Percentiles rank a stretch among this genome's conserved stretches.
Evolutionary conservation across 2,329 filamentous ascomycete species (phyloP).

Genomic region (Beauveria caledonica): DNA sequence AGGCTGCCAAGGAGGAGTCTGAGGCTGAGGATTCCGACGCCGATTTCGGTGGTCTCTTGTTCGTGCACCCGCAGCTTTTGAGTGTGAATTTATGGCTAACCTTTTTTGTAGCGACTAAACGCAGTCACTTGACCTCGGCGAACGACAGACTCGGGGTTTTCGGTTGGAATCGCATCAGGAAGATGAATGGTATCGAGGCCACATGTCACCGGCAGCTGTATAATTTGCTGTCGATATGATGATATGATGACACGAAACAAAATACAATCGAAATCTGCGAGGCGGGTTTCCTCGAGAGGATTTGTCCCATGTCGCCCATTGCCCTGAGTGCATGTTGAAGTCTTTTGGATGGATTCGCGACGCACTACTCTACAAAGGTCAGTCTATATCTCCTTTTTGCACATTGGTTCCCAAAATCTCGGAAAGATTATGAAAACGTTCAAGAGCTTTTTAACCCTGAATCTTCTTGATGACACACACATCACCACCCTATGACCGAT

Average conservation of each 20-base stretch:
- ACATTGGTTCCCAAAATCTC: conserved; percentile 18
- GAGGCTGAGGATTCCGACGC: conserved; percentile 53
- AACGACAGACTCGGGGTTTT: conserved; percentile 33
- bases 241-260: conserved; percentile 23
- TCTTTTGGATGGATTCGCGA: background rate
- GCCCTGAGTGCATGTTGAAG: conserved; percentile 11
- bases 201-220: conserved; percentile 42
- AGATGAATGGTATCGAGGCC: conserved; percentile 32
- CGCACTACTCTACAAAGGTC: conserved; percentile 31
- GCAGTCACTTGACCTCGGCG: conserved; percentile 27
- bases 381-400: conserved; percentile 24
- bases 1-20: conserved; percentile 60
- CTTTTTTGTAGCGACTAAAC: conserved; percentile 42
- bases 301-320: background rate
- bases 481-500: conserved; percentile 50
- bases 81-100: conserved; percentile 28
- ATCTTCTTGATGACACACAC: conserved; percentile 48
- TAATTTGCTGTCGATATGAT: conserved; percentile 20
- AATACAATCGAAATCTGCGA: conserved; percentile 18
- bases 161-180: conserved; percentile 37
- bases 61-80: conserved; percentile 22
- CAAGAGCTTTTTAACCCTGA: conserved; percentile 66
- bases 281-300: conserved; percentile 6
- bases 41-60: conserved; percentile 78
- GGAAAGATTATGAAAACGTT: conserved; percentile 49